A percentile compares a stretch with the other conserved stretches of the same genome.
Evolutionary conservation across 1,284 basidiomycete species (phyloP).

Genomic region (Papiliotrema flavescens): DNA sequence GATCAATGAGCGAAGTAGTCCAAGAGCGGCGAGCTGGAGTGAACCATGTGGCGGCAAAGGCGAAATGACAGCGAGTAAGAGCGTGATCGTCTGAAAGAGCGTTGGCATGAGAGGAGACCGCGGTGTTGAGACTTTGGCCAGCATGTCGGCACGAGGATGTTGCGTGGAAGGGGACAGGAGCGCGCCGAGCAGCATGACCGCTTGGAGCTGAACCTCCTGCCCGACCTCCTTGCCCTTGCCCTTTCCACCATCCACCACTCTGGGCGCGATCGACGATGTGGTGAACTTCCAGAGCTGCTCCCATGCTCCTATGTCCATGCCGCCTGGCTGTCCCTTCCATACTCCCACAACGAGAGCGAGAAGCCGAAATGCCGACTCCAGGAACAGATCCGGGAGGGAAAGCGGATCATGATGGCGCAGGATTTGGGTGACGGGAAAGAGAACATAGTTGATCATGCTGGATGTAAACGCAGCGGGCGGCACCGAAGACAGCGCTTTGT

Average conservation of each 20-base stretch:
- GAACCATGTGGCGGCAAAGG: constrained; percentile 58
- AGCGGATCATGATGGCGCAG: constrained; percentile 65
- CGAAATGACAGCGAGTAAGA: constrained; percentile 56
- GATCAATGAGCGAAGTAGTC: constrained; percentile 59
- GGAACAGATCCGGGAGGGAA: constrained; percentile 69
- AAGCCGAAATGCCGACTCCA: constrained; percentile 68
- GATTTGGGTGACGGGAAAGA: constrained; percentile 79
- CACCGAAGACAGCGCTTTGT: constrained; percentile 53
- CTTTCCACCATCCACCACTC: constrained; percentile 61
- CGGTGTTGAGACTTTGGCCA: constrained; percentile 51
- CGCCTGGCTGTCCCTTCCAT: constrained; percentile 70
- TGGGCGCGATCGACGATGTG: constrained; percentile 53
- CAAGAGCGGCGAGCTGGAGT: constrained; percentile 64
- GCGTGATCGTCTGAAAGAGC: constrained; percentile 75
- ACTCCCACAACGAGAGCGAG: constrained; percentile 62
- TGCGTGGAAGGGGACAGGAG: constrained; percentile 21
- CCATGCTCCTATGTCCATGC: constrained; percentile 58
- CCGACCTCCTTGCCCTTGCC: constrained; percentile 55
- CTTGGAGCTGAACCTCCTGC: constrained; percentile 36
- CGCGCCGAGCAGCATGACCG: constrained; percentile 28
- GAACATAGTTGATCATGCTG: constrained; percentile 73
- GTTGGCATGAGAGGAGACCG: constrained; percentile 60
- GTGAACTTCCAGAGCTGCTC: constrained; percentile 79
- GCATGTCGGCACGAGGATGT: constrained; percentile 49
- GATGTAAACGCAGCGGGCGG: constrained; percentile 53